Base-by-base conservation (phyloP, 768 basidiomycete species). In the Amanita muscaria region DNA sequence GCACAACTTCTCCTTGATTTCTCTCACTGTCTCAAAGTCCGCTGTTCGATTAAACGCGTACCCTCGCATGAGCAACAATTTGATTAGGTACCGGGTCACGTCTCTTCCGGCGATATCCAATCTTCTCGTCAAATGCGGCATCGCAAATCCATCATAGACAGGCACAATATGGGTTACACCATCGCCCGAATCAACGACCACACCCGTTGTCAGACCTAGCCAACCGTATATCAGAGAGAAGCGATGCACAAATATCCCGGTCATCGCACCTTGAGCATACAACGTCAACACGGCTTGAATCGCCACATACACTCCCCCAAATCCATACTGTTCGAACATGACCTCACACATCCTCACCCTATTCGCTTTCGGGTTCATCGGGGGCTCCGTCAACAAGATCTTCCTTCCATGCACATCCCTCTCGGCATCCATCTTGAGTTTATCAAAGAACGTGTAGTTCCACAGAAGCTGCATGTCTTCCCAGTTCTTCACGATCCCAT, bases 11-110 rank as follows among this genome's bases (percentile, higher is more conserved):
- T 99, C 96, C 67, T 99, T 99, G 68, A 99, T 98, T 63, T 96
- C 90, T 24, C 94, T 70, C 16, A 99, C 96, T 2, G 96, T 99
- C 70, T 99, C 96, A 56, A 99, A 99, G 67, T 99, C 96, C 21
- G 96, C 96, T 2, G 96, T 99, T 31, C 96, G 81, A 67, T 99
- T 98, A 76, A 99, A 98, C 1, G 96, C 96, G 63, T 99, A 98
- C n/a, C 96, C 96, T n/a, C 94, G 82, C 93, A 97, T 97, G 54
- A 98, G 79, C 25, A 99, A 73, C n/a, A 99, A 76, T 67, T 98
- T 99, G 77, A 99, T 99, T 64, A 99, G 72, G 65, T 99, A 99
- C 56, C 92, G 81, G 36, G 96, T 99, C 37, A 99, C 96, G 61
- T 99, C 96, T 52, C 96, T 81, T 15, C 96, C 96, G 43, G 96